These are phyloP conservation scores for Coleophoma crateriformis DNA, from an alignment of 2,329 filamentous ascomycete genomes.

Conservation along the genomic window DNA sequence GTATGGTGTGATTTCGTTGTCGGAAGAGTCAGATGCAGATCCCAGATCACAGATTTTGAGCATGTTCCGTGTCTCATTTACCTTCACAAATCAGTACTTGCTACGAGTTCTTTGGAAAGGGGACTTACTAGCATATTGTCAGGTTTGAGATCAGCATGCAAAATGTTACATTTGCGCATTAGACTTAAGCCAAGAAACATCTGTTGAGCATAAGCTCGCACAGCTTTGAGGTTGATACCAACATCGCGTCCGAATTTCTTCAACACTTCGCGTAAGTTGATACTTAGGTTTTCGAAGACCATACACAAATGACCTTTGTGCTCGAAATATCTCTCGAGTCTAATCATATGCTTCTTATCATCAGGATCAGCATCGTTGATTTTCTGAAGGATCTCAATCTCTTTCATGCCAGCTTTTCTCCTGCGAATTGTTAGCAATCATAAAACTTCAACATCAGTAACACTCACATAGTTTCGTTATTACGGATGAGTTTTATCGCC, in stretches of 20 bases:
- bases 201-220: slow-evolving; percentile 85
- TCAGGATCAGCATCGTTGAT: slow-evolving; percentile 81
- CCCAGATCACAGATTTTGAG: slow-evolving; percentile 96
- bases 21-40: slow-evolving; percentile 86
- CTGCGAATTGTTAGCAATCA: slow-evolving; percentile 26
- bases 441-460: not conserved
- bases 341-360: slow-evolving; percentile 86
- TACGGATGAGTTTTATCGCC: slow-evolving; percentile 96
- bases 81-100: slow-evolving; percentile 27
- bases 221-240: slow-evolving; percentile 83
- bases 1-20: slow-evolving; percentile 90
- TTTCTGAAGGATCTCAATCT: slow-evolving; percentile 88
- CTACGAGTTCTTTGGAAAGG: too few relatives aligned
- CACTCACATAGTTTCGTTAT: slow-evolving; percentile 77
- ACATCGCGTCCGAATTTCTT: slow-evolving; percentile 95
- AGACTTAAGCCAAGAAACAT: slow-evolving; percentile 87
- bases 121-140: slow-evolving; percentile 73
- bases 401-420: slow-evolving; percentile 85
- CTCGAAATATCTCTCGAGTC: slow-evolving; percentile 81
- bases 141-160: slow-evolving; percentile 94
- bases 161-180: slow-evolving; percentile 85
- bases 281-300: slow-evolving; percentile 90
- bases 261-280: slow-evolving; percentile 89
- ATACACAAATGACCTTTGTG: slow-evolving; percentile 95
- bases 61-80: slow-evolving; percentile 75